These are phyloP conservation scores for Fagopyrum esculentum DNA, from an alignment of 148 eudicot species.

Conservation along the genomic window DNA sequence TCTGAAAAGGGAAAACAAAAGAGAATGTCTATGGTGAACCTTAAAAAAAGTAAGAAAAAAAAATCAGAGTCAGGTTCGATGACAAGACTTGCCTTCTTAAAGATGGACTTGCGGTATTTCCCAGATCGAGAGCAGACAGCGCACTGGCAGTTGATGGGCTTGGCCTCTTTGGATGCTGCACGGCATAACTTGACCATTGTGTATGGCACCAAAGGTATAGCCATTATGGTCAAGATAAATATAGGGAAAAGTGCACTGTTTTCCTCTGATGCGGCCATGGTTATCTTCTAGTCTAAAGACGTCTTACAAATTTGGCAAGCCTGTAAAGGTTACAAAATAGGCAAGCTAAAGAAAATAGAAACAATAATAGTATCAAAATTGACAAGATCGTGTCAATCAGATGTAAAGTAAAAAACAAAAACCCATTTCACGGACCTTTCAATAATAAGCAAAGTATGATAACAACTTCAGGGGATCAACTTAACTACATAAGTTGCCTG, in stretches of 20 bases:
- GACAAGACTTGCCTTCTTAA: slow-evolving; percentile 44
- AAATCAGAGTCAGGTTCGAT: not conserved
- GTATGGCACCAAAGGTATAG: slow-evolving; percentile 86
- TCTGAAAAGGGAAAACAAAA: slow-evolving; percentile 29
- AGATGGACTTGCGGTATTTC: slow-evolving; percentile 74
- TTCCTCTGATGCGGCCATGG: slow-evolving; percentile 87
- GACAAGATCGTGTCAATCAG: not conserved
- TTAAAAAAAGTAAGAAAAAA: not conserved
- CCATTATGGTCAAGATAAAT: slow-evolving; percentile 79
- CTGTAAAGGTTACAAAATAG: slow-evolving; percentile 13
- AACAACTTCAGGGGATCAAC: not conserved
- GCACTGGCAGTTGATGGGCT: slow-evolving; percentile 67
- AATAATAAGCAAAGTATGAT: not conserved
- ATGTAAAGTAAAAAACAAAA: not conserved
- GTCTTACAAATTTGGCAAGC: slow-evolving; percentile 16
- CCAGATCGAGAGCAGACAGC: slow-evolving; percentile 74
- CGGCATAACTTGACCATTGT: slow-evolving; percentile 68
- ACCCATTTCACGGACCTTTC: not conserved
- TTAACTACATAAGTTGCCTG: not conserved
- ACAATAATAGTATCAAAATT: not conserved
- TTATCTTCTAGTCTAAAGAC: slow-evolving; percentile 13
- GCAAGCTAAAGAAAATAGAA: not conserved
- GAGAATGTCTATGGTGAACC: not conserved
- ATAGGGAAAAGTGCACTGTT: slow-evolving; percentile 83
- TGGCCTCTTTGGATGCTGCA: slow-evolving; percentile 66